Base-by-base conservation (phyloP, 805 yeast species). In the Teunomyces gatunensis region DNA sequence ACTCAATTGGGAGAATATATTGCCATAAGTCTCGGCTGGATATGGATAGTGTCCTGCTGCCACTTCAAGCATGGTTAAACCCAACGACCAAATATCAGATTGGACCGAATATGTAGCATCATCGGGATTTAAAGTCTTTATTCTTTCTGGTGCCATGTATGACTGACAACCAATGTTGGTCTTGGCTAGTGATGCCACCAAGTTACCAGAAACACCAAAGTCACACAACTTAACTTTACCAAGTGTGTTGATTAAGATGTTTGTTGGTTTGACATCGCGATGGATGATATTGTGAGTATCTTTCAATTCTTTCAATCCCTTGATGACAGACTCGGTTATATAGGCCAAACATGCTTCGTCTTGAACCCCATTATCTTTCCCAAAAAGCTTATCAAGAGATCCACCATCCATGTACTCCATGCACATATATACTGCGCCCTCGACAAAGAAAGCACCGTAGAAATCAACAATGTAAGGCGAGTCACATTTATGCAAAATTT, bases 341-440 rank as follows among this genome's bases (percentile, higher is more conserved):
- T 78, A 81, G 2, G 96, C 96, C 48, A 92, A 71, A 53, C 85
- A 85, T 5, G 83, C 79, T 63, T 92, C 99, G 53, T 84, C 86
- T 28, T 87, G 73, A 12, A 72, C 61, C 3, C 78, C 77, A 36
- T 91, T 89, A 42, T 71, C 73, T 25, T 65, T 64, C 3, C 83
- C 85, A 65, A 90, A 92, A 12, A 91, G 75, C 60, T 87, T 88
- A 67, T 92, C 97, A 49, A 92, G 70, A 0, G 97, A 89, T 0
- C 97, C 96, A 42, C 96, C 97, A 65, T 89, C 95, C 99, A 92
- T 92, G 65, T 84, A 89, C 69, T 92, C 99, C 80, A 92, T 92
- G 69, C 98, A 94, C 89, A 92, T 89, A 69, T 91, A 94, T 23
- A 92, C 99, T 0, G 97, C 96, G 41, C 97, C 97, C 68, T 94